A percentile compares a stretch with the other conserved stretches of the same genome.
These are phyloP conservation scores for Camelina hispida DNA, from an alignment of 345 rosid species.

Conservation along the genomic window DNA sequence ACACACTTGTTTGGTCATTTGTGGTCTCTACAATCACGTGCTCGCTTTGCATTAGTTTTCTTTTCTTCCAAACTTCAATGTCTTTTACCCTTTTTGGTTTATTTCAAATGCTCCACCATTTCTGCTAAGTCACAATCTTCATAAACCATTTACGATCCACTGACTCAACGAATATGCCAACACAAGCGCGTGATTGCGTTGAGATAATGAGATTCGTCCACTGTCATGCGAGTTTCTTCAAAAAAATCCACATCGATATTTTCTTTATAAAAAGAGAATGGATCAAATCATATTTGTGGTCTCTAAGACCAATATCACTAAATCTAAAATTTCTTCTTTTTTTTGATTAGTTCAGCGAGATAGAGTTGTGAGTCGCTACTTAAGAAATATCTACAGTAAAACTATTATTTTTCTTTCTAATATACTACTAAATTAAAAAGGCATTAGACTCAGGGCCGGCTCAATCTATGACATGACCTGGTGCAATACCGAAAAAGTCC, in stretches of 20 bases:
- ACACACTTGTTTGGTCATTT: constrained; percentile 23
- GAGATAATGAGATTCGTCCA: background rate
- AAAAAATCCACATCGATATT: background rate
- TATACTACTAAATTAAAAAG: too few relatives aligned
- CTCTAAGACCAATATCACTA: background rate
- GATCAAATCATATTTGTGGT: background rate
- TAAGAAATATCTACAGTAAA: too few relatives aligned
- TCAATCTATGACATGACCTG: too few relatives aligned
- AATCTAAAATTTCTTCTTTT: too few relatives aligned
- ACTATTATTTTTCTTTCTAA: too few relatives aligned
- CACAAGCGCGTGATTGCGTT: constrained; percentile 21
- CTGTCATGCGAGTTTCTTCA: constrained; percentile 5
- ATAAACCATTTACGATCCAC: constrained; percentile 11
- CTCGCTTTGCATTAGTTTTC: constrained; percentile 18
- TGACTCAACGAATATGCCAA: constrained; percentile 30
- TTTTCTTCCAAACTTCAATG: background rate
- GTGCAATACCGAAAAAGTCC: too few relatives aligned
- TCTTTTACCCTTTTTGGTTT: constrained; percentile 19
- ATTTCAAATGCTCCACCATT: constrained; percentile 25
- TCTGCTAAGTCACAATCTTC: constrained; percentile 22
- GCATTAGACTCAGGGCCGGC: too few relatives aligned
- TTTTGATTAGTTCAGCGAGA: too few relatives aligned
- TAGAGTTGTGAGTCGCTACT: too few relatives aligned
- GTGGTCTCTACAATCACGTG: constrained; percentile 23
- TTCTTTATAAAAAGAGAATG: background rate